Conservation (phyloP, 2,329 filamentous ascomycete genomes). For the Neofusicoccum cordaticola region DNA sequence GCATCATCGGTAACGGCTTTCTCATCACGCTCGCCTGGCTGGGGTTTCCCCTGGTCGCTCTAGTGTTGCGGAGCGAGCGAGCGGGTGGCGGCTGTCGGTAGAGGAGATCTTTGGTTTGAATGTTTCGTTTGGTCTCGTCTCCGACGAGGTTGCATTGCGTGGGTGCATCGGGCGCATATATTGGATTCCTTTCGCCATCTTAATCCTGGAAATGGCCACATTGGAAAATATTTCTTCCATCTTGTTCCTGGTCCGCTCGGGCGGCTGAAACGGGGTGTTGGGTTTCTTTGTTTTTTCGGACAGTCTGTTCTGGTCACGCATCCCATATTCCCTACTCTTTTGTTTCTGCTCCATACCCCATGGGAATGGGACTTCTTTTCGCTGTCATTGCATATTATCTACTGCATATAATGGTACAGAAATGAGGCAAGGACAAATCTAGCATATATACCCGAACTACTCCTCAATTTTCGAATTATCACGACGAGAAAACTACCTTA, state of each 20-base stretch:
- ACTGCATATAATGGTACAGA: constrained; percentile 9
- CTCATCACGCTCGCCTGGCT: not conserved
- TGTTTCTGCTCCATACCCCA: not conserved
- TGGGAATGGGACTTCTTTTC: not conserved
- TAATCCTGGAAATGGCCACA: not conserved
- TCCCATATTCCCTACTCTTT: not conserved
- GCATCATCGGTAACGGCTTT: not conserved
- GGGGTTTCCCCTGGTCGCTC: not conserved
- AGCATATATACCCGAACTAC: not conserved
- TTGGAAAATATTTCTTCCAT: not conserved
- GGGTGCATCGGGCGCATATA: constrained; percentile 25
- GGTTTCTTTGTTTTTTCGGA: not conserved
- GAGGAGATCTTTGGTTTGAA: not conserved
- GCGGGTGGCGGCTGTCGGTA: not conserved
- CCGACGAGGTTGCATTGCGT: constrained; percentile 29
- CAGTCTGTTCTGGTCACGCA: not conserved
- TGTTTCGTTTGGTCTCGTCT: constrained; percentile 1
- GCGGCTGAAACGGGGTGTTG: not conserved
- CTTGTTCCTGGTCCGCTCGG: not conserved
- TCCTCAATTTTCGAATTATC: too few relatives aligned
- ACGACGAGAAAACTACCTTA: too few relatives aligned
- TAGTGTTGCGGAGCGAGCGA: not conserved
- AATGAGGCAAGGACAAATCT: not conserved
- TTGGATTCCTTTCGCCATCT: not conserved
- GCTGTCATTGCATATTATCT: not conserved